Conservation (phyloP, 306 rosid genomes). For the Dalbergia cultrata region DNA sequence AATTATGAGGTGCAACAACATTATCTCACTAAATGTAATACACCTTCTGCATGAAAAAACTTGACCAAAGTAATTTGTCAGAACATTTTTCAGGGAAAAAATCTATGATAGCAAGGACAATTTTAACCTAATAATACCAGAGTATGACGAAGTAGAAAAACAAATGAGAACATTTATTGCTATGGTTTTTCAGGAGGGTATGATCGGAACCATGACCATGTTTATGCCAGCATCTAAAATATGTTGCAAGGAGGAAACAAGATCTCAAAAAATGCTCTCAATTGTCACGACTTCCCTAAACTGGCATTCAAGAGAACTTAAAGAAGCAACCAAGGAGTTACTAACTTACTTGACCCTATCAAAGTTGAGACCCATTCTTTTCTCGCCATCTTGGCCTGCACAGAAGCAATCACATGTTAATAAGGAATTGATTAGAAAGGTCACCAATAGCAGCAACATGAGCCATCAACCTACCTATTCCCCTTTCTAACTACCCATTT, state of each 20-base stretch:
- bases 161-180: neutral
- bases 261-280: neutral
- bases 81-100: neutral
- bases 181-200: neutral
- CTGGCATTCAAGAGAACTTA: neutral
- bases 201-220: neutral
- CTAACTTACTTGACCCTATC: conserved; percentile 86
- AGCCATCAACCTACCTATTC: neutral
- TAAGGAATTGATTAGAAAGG: neutral
- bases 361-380: conserved; percentile 92
- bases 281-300: neutral
- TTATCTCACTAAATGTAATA: neutral
- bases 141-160: neutral
- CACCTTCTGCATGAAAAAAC: neutral
- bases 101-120: neutral
- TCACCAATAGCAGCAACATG: neutral
- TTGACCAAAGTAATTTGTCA: neutral
- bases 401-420: conserved; percentile 33
- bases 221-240: neutral
- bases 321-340: neutral
- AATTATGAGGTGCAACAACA: neutral
- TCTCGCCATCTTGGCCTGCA: conserved; percentile 86
- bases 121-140: neutral
- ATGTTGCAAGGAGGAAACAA: neutral
- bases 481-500: neutral